Percentiles rank a stretch among this genome's conserved stretches.
Conservation (phyloP, 2,329 filamentous ascomycete genomes). For the Colletotrichum siamense region DNA sequence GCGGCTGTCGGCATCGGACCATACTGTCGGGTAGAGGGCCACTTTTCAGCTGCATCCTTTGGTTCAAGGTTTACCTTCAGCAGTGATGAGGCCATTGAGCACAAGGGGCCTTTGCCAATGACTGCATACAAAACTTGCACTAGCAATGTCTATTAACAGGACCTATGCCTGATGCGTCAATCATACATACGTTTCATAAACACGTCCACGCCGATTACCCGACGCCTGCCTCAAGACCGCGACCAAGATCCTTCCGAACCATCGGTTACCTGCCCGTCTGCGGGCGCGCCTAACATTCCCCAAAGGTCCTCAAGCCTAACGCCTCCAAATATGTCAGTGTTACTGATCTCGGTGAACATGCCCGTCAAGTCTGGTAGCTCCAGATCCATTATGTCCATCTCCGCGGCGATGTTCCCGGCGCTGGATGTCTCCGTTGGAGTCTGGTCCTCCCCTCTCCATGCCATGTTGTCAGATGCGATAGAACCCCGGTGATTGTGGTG, state of each 20-base stretch:
- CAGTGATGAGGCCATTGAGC: background rate
- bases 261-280: background rate
- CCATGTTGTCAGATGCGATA: background rate
- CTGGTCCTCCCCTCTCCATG: background rate
- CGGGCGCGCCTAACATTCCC: background rate
- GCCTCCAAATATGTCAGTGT: background rate
- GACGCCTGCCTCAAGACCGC: background rate
- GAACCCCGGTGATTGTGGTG: background rate
- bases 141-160: background rate
- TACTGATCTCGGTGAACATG: slow-evolving; percentile 12
- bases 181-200: background rate
- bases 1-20: background rate
- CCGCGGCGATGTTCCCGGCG: background rate
- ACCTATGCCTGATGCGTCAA: background rate
- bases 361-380: slow-evolving; percentile 7
- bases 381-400: slow-evolving; percentile 5
- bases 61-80: background rate
- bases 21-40: background rate
- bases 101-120: background rate
- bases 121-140: background rate
- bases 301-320: slow-evolving; percentile 1
- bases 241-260: background rate
- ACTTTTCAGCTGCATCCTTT: background rate
- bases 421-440: background rate
- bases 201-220: background rate